Evolutionary conservation across 192 early-diverging fungal genomes (phyloP).

Genomic region (Rhizophagus prolifer): DNA sequence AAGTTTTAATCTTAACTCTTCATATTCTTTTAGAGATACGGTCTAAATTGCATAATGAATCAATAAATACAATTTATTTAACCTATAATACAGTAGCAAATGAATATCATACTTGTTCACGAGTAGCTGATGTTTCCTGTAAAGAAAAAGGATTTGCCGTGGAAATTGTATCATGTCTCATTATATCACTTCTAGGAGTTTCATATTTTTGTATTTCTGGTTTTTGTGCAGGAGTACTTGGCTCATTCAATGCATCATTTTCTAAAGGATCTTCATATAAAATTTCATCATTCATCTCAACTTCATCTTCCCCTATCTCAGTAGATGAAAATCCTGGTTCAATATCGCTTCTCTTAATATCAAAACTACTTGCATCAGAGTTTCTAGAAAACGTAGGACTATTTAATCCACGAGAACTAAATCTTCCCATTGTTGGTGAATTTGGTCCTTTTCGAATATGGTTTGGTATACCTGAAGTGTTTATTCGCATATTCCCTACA

Average conservation of each 20-base stretch:
- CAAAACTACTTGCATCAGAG: background rate
- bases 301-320: background rate
- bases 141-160: conserved; percentile 27
- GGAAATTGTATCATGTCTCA: conserved; percentile 25
- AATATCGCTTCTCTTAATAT: conserved; percentile 11
- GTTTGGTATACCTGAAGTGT: conserved; percentile 1
- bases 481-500: conserved; percentile 11
- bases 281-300: background rate
- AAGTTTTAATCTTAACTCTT: conserved; percentile 78
- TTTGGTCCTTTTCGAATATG: background rate
- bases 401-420: conserved; percentile 4
- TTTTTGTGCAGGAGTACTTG: background rate
- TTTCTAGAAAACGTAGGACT: conserved; percentile 23
- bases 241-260: background rate
- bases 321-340: background rate
- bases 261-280: conserved; percentile 8
- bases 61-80: background rate
- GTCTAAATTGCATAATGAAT: conserved; percentile 27
- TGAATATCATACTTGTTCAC: conserved; percentile 23
- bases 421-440: conserved; percentile 26
- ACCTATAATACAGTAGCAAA: background rate
- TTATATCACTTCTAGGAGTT: background rate
- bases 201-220: background rate
- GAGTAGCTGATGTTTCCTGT: conserved; percentile 16
- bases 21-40: conserved; percentile 70